These are phyloP conservation scores for Arabidopsis thaliana DNA, from an alignment of 345 rosid genomes.

Conservation along the genomic window DNA sequence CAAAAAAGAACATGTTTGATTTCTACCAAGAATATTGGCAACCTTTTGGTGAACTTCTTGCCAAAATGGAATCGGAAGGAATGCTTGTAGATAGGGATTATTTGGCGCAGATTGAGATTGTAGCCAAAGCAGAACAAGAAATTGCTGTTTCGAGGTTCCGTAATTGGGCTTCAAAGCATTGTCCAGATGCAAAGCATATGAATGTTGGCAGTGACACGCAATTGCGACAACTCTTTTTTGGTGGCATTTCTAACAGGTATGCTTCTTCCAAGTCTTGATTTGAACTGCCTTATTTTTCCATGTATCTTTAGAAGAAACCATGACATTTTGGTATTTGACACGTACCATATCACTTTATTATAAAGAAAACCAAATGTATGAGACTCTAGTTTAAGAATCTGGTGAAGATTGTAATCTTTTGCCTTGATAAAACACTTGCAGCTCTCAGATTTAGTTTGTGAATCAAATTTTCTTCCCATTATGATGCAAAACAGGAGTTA, in stretches of 20 bases:
- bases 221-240: slow-evolving; percentile 82
- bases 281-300: slow-evolving; percentile 11
- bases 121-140: slow-evolving; percentile 85
- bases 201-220: slow-evolving; percentile 96
- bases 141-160: slow-evolving; percentile 74
- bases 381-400: slow-evolving; percentile 9
- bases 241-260: slow-evolving; percentile 78
- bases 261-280: slow-evolving; percentile 26
- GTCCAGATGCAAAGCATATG: slow-evolving; percentile 86
- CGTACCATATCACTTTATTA: slow-evolving; percentile 2
- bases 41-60: slow-evolving; percentile 91
- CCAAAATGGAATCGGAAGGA: slow-evolving; percentile 87
- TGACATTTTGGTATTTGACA: slow-evolving; percentile 11
- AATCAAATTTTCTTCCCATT: neutral
- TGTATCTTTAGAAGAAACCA: slow-evolving; percentile 2
- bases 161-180: slow-evolving; percentile 83
- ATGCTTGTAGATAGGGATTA: slow-evolving; percentile 88
- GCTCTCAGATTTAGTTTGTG: slow-evolving; percentile 16
- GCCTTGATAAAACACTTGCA: slow-evolving; percentile 6
- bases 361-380: slow-evolving; percentile 4
- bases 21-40: slow-evolving; percentile 81
- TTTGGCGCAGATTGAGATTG: slow-evolving; percentile 81
- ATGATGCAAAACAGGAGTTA: slow-evolving; percentile 6
- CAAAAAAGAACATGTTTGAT: slow-evolving; percentile 67
- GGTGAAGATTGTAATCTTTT: slow-evolving; percentile 12